These are phyloP conservation scores for Cicer pinnatifidum DNA, from an alignment of 306 rosid genomes.

Conservation along the genomic window DNA sequence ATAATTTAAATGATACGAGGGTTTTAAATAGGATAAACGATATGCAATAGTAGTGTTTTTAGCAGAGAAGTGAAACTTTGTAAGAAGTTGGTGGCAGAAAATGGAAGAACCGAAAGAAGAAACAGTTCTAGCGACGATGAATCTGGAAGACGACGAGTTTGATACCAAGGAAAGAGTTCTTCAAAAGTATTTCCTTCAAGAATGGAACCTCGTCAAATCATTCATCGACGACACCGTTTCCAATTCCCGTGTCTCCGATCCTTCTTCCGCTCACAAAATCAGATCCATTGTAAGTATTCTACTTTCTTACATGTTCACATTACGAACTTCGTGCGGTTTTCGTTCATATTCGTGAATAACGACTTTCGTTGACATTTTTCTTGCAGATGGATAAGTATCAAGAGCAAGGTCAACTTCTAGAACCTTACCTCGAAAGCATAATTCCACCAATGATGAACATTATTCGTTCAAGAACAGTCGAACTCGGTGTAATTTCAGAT, in stretches of 20 bases:
- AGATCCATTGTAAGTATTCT: constrained; percentile 78
- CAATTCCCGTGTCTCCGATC: constrained; percentile 60
- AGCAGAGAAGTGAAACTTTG: not conserved
- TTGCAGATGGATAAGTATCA: constrained; percentile 94
- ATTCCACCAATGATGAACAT: constrained; percentile 82
- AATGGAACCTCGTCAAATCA: constrained; percentile 83
- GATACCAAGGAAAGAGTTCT: constrained; percentile 82
- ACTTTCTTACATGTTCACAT: not conserved
- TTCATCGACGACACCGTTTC: constrained; percentile 77
- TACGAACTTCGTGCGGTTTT: not conserved
- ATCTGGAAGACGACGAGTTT: constrained; percentile 73
- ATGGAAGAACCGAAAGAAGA: constrained; percentile 46
- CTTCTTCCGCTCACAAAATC: constrained; percentile 68
- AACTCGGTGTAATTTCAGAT: constrained; percentile 63
- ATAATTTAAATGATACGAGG: too few relatives aligned
- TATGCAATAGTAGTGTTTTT: not conserved
- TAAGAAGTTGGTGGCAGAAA: not conserved
- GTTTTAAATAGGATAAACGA: too few relatives aligned
- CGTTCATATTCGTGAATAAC: not conserved
- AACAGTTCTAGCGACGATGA: constrained; percentile 30
- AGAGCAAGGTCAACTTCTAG: constrained; percentile 91
- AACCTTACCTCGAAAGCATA: constrained; percentile 90
- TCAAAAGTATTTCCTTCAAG: constrained; percentile 88
- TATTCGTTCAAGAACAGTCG: constrained; percentile 69
- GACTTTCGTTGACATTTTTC: not conserved